Conservation (phyloP, 352 stramenopile species). For the Aphanomyces euteiches region DNA sequence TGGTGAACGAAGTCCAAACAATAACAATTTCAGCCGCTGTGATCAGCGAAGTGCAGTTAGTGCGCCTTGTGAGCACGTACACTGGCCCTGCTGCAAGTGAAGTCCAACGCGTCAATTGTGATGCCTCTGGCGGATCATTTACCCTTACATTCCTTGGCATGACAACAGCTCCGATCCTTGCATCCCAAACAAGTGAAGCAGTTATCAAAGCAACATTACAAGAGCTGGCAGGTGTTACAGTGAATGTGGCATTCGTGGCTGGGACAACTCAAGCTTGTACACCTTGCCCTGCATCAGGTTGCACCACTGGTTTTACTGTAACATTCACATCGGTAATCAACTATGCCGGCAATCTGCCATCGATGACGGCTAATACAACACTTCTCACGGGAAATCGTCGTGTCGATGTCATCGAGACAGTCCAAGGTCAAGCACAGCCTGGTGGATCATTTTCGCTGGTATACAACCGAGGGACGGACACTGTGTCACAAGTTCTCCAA, state of each 20-base stretch:
- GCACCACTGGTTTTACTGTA: conserved; percentile 76
- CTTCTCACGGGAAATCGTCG: conserved; percentile 84
- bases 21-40: conserved; percentile 69
- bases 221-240: conserved; percentile 85
- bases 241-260: conserved; percentile 72
- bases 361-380: conserved; percentile 79
- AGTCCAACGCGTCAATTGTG: conserved; percentile 89
- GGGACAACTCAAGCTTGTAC: conserved; percentile 60
- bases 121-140: conserved; percentile 89
- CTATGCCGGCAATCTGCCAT: conserved; percentile 82
- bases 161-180: conserved; percentile 83
- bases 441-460: conserved; percentile 87
- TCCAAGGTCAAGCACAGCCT: conserved; percentile 82
- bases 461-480: conserved; percentile 77
- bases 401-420: conserved; percentile 77
- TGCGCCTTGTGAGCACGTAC: conserved; percentile 83
- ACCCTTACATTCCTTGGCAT: conserved; percentile 77
- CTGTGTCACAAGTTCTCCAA: conserved; percentile 65
- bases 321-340: conserved; percentile 83
- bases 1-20: conserved; percentile 66
- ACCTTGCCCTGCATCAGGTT: conserved; percentile 55
- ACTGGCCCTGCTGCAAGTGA: conserved; percentile 53
- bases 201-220: conserved; percentile 86
- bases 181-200: conserved; percentile 60
- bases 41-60: conserved; percentile 84